Evolutionary conservation across 345 rosid genomes (phyloP), one percentile per base, ranked within the genome.

Genomic region (Rubroshorea leprosula): DNA sequence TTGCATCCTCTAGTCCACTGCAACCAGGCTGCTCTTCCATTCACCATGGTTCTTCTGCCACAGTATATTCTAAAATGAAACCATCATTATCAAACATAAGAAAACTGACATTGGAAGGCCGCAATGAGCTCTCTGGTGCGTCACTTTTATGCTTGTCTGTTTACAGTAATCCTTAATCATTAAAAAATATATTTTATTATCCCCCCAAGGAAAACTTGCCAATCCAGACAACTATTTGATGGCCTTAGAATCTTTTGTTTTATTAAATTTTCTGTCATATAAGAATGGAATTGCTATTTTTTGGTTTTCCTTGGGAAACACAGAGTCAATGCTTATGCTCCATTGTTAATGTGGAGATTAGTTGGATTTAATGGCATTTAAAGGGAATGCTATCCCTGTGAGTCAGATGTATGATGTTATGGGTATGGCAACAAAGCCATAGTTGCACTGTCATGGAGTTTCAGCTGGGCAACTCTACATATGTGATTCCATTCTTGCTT

Each of bases 71-170:
- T 52, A 60, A 57, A 69, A 57, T 67, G 12, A 35, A 67, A 60
- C 51, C 58, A 31, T 63, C 64, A 24, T 54, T 58, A 22, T 77
- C 89, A 26, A 84, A 66, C 58, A 61, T 89, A 58, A 76, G 78
- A 31, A 78, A 72, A 57, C 79, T 86, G 61, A 73, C 81, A 23
- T 75, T 89, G 63, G 87, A 84, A 79, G 97, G 97, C 53, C 76
- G 97, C 68, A 76, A 63, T 68, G 89, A 86, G 48, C 26, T 89
- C 49, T 64, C 22, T 70, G 97, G 97, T 86, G 71, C 75, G 89
- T 66, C 59, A 47, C 61, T 27, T 45, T 50, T 65, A 41, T 49
- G 23, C 21, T 23, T 41, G 14, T 46, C 47, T 57, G 49, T 7
- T 17, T 49, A 27, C 23, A 27, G 29, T 7, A 26, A 9, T 55